Conservation (phyloP, 352 stramenopile genomes). For the Pythium folliculosum region DNA sequence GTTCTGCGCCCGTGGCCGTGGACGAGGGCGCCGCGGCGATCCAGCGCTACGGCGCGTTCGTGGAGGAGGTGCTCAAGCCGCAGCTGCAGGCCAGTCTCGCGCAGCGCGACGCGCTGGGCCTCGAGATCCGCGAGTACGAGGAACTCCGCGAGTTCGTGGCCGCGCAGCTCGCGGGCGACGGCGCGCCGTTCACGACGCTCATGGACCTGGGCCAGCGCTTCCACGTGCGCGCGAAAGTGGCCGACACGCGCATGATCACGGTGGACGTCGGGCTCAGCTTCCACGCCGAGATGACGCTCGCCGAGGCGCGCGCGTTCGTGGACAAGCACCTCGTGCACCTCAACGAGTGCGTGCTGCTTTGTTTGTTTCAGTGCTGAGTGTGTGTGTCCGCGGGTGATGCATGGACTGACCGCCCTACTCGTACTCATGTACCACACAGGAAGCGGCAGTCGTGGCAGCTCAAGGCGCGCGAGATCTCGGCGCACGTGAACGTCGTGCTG, state of each 20-base stretch:
- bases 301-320: conserved; percentile 62
- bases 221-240: conserved; percentile 70
- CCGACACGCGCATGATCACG: conserved; percentile 55
- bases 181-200: conserved; percentile 30
- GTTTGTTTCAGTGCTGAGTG: too few species aligned
- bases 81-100: conserved; percentile 64
- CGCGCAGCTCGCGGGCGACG: conserved; percentile 19
- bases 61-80: conserved; percentile 69
- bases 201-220: conserved; percentile 77
- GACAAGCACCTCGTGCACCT: conserved; percentile 52
- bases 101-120: conserved; percentile 46
- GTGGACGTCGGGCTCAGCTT: conserved; percentile 77
- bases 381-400: too few species aligned
- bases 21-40: conserved; percentile 34
- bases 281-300: conserved; percentile 76
- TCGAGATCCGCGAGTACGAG: conserved; percentile 68
- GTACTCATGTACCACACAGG: conserved; percentile 37
- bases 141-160: conserved; percentile 52
- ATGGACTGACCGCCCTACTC: too few species aligned
- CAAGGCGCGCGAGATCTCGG: conserved; percentile 67
- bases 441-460: conserved; percentile 69
- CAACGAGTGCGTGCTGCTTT: conserved; percentile 52
- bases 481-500: conserved; percentile 76
- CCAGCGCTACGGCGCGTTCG: conserved; percentile 64
- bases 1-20: neutral